Evolutionary conservation across 192 early-diverging fungal genomes (phyloP).

Genomic region (Entomortierella beljakovae): DNA sequence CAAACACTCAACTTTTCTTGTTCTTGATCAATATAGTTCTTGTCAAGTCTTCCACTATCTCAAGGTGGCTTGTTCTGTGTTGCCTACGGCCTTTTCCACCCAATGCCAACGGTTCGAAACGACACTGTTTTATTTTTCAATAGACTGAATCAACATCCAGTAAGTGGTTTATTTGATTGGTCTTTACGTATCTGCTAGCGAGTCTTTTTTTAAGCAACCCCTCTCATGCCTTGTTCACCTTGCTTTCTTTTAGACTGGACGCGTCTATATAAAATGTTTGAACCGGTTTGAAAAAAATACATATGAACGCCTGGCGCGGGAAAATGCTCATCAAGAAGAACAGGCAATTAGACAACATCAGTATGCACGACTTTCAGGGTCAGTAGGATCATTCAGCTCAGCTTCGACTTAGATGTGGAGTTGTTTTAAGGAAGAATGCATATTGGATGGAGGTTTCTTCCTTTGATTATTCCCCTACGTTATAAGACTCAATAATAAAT

Average conservation of each 20-base stretch:
- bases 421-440: too few species aligned
- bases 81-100: slow-evolving; percentile 86
- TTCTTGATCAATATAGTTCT: slow-evolving; percentile 53
- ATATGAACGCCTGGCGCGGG: slow-evolving; percentile 46
- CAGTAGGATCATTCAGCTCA: slow-evolving; percentile 20
- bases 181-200: not conserved
- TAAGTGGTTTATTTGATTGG: slow-evolving; percentile 37
- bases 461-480: too few species aligned
- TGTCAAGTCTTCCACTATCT: slow-evolving; percentile 80
- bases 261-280: slow-evolving; percentile 34
- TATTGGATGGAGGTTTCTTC: too few species aligned
- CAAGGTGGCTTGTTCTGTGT: slow-evolving; percentile 86
- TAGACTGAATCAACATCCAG: slow-evolving; percentile 74
- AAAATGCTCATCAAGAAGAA: slow-evolving; percentile 10
- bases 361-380: slow-evolving; percentile 16
- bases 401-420: too few species aligned
- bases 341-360: slow-evolving; percentile 26
- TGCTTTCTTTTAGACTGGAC: slow-evolving; percentile 23
- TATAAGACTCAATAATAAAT: too few species aligned
- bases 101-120: slow-evolving; percentile 70
- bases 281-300: slow-evolving; percentile 47
- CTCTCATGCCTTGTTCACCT: not conserved
- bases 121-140: slow-evolving; percentile 82
- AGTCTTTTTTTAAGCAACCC: not conserved
- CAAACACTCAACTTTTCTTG: not conserved